Evolutionary conservation across 495 filamentous ascomycete species (phyloP).

Genomic region (Aspergillus baeticus): DNA sequence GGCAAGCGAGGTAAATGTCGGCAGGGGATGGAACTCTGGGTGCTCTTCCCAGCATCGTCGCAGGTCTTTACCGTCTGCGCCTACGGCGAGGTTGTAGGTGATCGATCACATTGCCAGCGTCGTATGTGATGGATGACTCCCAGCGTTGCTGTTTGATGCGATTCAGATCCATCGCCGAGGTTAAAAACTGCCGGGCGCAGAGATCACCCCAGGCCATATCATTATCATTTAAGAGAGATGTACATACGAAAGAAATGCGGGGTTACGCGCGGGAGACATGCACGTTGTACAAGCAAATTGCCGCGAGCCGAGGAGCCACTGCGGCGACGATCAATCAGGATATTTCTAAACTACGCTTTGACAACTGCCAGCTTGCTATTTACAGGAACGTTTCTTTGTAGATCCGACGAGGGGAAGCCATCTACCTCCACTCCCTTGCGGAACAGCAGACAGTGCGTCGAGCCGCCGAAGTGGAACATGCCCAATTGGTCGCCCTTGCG

Average conservation of each 20-base stretch:
- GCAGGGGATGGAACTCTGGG: conserved; percentile 6
- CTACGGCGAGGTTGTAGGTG: conserved; percentile 3
- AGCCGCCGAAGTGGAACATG: conserved; percentile 46
- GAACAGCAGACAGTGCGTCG: conserved; percentile 62
- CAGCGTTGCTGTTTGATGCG: too few relatives aligned
- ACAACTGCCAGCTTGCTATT: conserved; percentile 49
- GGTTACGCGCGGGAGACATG: too few relatives aligned
- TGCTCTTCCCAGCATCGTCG: conserved; percentile 4
- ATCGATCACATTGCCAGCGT: background rate
- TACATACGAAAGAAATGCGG: too few relatives aligned
- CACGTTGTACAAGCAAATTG: too few relatives aligned
- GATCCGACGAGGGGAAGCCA: conserved; percentile 50
- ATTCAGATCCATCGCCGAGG: too few relatives aligned
- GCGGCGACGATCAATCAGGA: too few relatives aligned
- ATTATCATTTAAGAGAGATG: too few relatives aligned
- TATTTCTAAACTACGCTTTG: background rate
- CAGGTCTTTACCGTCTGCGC: conserved; percentile 2
- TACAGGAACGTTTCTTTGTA: conserved; percentile 57
- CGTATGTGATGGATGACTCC: too few relatives aligned
- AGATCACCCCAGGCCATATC: too few relatives aligned
- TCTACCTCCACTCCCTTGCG: conserved; percentile 21
- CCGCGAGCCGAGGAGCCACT: too few relatives aligned
- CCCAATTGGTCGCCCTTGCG: conserved; percentile 41
- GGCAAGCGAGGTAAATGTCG: background rate
- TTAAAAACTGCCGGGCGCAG: too few relatives aligned